These are phyloP conservation scores for cucumber (Cucumis sativus) DNA, from an alignment of 306 rosid genomes.

Conservation along the genomic window DNA sequence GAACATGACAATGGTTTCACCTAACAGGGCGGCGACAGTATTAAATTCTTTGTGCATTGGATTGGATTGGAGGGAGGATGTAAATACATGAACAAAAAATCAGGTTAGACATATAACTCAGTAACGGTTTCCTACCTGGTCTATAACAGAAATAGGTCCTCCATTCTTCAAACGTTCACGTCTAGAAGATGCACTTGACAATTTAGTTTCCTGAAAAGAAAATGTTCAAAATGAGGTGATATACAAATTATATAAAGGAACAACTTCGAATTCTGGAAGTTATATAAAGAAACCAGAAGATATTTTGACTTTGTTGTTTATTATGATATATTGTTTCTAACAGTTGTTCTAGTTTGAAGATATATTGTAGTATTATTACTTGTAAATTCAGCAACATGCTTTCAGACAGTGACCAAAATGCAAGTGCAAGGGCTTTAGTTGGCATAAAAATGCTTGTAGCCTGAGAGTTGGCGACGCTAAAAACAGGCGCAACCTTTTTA, in stretches of 20 bases:
- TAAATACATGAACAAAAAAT: background rate
- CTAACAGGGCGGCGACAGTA: conserved; percentile 2
- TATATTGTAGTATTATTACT: background rate
- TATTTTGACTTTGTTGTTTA: background rate
- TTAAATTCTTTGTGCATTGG: conserved; percentile 8
- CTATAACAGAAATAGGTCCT: conserved; percentile 9
- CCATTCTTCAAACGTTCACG: background rate
- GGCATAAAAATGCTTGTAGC: too few relatives aligned
- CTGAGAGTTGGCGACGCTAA: too few relatives aligned
- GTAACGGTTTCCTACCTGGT: background rate
- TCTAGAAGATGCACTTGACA: background rate
- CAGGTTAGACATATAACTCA: background rate
- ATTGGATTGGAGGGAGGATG: background rate
- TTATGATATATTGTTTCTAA: background rate
- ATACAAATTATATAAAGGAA: background rate
- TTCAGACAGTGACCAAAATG: background rate
- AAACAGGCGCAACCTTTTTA: too few relatives aligned
- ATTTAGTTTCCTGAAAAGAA: conserved; percentile 19
- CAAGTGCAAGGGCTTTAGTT: background rate
- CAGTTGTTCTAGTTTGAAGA: background rate
- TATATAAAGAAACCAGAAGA: background rate
- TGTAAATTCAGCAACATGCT: background rate
- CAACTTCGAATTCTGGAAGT: background rate
- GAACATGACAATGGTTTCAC: conserved; percentile 14
- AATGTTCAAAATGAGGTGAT: background rate